Percentiles rank a stretch among this genome's conserved stretches.
Evolutionary conservation across 768 basidiomycete species (phyloP).

Genomic region (Tephrocybe rancida): DNA sequence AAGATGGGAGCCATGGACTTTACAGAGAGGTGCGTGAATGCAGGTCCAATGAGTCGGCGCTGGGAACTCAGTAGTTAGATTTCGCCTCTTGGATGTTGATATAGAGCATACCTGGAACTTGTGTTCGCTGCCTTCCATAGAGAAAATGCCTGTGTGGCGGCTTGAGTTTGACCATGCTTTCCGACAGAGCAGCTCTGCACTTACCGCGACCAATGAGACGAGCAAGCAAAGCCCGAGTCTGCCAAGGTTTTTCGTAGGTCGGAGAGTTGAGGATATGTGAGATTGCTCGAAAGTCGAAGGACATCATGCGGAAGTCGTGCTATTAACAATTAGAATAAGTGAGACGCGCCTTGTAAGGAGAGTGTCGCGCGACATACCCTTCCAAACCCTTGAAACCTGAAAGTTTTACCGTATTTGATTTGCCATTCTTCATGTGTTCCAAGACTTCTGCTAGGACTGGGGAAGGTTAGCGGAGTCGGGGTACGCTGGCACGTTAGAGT

Average conservation of each 20-base stretch:
- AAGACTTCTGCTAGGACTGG: conserved; percentile 45
- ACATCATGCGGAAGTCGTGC: conserved; percentile 57
- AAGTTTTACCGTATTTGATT: conserved; percentile 48
- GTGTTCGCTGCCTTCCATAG: conserved; percentile 55
- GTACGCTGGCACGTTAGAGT: not conserved
- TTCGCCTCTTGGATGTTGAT: not conserved
- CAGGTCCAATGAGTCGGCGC: conserved; percentile 51
- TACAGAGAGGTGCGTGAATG: conserved; percentile 48
- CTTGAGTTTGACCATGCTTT: not conserved
- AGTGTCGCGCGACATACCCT: conserved; percentile 30
- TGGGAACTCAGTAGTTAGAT: conserved; percentile 11
- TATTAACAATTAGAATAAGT: conserved; percentile 16
- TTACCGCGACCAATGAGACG: conserved; percentile 52
- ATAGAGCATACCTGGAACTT: conserved; percentile 33
- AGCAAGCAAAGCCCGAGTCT: conserved; percentile 49
- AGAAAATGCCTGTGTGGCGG: conserved; percentile 46
- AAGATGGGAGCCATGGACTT: conserved; percentile 49
- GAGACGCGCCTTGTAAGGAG: not conserved
- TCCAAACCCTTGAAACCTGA: conserved; percentile 58
- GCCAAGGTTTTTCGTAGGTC: conserved; percentile 58
- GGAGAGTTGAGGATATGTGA: conserved; percentile 51
- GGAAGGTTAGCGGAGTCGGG: not conserved
- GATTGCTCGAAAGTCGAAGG: conserved; percentile 51
- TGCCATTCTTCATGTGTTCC: conserved; percentile 46
- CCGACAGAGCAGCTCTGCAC: not conserved